These are phyloP conservation scores for Deuterostichococcus epilithicus DNA, from an alignment of 139 green algal genomes.

Conservation along the genomic window DNA sequence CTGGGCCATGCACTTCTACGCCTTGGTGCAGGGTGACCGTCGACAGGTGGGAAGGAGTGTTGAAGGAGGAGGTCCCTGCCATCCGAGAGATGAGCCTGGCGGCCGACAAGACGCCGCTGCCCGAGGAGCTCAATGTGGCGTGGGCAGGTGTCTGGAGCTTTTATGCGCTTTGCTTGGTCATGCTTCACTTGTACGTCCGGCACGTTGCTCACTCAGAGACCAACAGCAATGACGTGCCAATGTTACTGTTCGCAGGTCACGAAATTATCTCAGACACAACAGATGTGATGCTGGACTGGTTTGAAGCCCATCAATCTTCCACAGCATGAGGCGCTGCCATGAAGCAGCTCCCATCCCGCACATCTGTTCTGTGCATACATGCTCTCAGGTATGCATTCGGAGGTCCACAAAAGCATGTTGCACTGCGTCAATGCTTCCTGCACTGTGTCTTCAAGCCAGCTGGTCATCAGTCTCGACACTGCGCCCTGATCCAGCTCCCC, in stretches of 20 bases:
- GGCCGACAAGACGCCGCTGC: conserved; percentile 7
- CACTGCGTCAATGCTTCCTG: too few species aligned
- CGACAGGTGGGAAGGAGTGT: background rate
- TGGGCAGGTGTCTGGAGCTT: conserved; percentile 15
- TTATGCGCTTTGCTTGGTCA: too few species aligned
- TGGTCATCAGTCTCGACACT: too few species aligned
- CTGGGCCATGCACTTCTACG: background rate
- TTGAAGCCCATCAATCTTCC: background rate
- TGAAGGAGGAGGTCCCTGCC: background rate
- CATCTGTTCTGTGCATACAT: too few species aligned
- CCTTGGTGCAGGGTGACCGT: background rate
- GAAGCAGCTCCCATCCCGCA: too few species aligned
- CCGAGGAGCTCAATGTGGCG: conserved; percentile 40
- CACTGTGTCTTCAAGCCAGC: too few species aligned
- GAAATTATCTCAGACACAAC: conserved; percentile 31
- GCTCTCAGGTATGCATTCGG: too few species aligned
- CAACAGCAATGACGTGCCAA: too few species aligned
- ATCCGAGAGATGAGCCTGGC: conserved; percentile 3
- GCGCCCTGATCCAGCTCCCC: too few species aligned
- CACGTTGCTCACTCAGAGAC: too few species aligned
- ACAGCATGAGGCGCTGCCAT: background rate
- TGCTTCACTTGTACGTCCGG: too few species aligned
- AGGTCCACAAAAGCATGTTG: too few species aligned
- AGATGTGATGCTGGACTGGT: conserved; percentile 23
- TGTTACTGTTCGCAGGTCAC: conserved; percentile 7